phyloP scores from a whole-genome alignment of 2,329 filamentous ascomycete genomes.

The Madurella fahalii region DNA sequence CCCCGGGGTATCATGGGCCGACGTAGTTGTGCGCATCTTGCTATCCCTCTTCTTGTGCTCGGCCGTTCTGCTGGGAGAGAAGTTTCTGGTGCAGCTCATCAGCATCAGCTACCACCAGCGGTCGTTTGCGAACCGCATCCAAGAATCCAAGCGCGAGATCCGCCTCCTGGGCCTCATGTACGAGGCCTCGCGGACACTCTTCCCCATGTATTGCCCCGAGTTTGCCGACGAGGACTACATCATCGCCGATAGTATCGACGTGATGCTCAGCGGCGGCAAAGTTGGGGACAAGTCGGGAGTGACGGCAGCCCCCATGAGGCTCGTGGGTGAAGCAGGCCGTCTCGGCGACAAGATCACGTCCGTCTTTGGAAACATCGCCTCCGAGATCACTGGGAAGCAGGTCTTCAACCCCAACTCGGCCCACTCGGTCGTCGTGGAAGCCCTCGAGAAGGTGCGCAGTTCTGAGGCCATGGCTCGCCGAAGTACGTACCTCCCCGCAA shows the following conservation, averaged over 20 bases:
- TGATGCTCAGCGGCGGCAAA: slow-evolving; percentile 57
- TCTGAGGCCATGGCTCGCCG: slow-evolving; percentile 91
- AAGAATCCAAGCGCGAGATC: slow-evolving; percentile 83
- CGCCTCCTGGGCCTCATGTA: slow-evolving; percentile 79
- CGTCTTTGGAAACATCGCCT: slow-evolving; percentile 86
- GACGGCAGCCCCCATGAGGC: slow-evolving; percentile 69
- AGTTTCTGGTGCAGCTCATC: slow-evolving; percentile 75
- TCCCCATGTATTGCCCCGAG: slow-evolving; percentile 87
- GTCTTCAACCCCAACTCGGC: slow-evolving; percentile 90
- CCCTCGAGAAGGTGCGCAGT: slow-evolving; percentile 76
- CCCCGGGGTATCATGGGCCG: slow-evolving; percentile 47
- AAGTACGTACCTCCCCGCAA: slow-evolving; percentile 28
- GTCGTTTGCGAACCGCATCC: slow-evolving; percentile 78
- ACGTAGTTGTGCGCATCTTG: slow-evolving; percentile 60
- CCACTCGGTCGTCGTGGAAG: slow-evolving; percentile 84
- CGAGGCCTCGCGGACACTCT: slow-evolving; percentile 81
- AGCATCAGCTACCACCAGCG: slow-evolving; percentile 82
- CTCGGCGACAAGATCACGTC: slow-evolving; percentile 92
- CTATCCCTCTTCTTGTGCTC: slow-evolving; percentile 64
- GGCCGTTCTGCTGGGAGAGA: slow-evolving; percentile 70
- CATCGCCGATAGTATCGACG: slow-evolving; percentile 79
- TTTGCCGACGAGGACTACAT: slow-evolving; percentile 89
- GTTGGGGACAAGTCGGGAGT: slow-evolving; percentile 45
- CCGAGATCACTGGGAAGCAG: slow-evolving; percentile 91
- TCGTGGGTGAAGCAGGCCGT: slow-evolving; percentile 73